phyloP scores from a whole-genome alignment of 148 eudicot genomes.

The Chenopodium album region DNA sequence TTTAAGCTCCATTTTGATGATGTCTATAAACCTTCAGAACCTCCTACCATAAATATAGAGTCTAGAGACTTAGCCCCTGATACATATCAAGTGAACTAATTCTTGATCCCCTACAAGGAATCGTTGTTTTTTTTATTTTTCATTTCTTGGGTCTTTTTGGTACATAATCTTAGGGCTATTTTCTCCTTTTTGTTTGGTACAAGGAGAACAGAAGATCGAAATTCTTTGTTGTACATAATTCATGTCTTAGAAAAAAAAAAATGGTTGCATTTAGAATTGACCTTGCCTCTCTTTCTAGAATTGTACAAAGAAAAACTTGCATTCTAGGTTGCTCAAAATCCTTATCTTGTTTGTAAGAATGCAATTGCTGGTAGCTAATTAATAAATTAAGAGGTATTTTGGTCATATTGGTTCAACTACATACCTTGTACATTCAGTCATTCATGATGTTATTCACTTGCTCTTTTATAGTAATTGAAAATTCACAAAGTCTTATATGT shows the following conservation, averaged over 20 bases:
- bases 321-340: not conserved
- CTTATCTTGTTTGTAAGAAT: not conserved
- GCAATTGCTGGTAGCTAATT: not conserved
- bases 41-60: constrained; percentile 2
- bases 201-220: constrained; percentile 18
- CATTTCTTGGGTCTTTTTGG: constrained; percentile 25
- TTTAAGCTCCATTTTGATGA: constrained; percentile 78
- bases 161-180: constrained; percentile 15
- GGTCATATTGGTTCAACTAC: not conserved
- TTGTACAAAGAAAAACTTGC: constrained; percentile 14
- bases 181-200: not conserved
- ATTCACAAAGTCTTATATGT: too few relatives aligned
- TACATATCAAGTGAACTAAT: not conserved
- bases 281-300: constrained; percentile 17
- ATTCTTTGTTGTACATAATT: constrained; percentile 72
- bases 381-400: not conserved
- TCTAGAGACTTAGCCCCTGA: constrained; percentile 19
- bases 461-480: too few relatives aligned
- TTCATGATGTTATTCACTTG: too few relatives aligned
- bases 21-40: constrained; percentile 44
- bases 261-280: constrained; percentile 20
- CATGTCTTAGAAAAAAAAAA: constrained; percentile 8
- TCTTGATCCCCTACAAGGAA: not conserved
- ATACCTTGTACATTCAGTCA: too few relatives aligned
- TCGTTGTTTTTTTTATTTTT: constrained; percentile 8